Evolutionary conservation across 306 rosid genomes (phyloP).

Genomic region (Vigna angularis): DNA sequence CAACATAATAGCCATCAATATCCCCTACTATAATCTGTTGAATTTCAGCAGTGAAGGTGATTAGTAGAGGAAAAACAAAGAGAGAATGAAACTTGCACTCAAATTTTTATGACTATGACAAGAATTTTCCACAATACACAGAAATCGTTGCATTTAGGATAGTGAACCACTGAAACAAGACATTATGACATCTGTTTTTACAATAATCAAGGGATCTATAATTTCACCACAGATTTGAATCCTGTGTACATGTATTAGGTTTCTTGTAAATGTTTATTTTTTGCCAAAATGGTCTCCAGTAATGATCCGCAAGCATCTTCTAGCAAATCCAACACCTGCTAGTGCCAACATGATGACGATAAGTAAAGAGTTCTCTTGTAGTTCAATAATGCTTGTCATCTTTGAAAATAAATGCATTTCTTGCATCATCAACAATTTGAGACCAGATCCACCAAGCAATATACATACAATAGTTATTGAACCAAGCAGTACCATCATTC

Average conservation of each 20-base stretch:
- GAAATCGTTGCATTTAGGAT: too few species aligned
- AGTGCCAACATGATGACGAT: slow-evolving; percentile 34
- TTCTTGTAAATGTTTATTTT: slow-evolving; percentile 61
- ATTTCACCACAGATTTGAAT: slow-evolving; percentile 16
- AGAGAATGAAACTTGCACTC: too few species aligned
- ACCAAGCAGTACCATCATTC: not conserved
- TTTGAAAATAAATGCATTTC: not conserved
- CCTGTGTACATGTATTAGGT: slow-evolving; percentile 40
- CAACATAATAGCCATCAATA: too few species aligned
- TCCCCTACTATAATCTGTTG: too few species aligned
- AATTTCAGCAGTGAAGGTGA: too few species aligned
- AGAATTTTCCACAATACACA: too few species aligned
- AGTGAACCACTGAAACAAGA: slow-evolving; percentile 18
- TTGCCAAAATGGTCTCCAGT: slow-evolving; percentile 75
- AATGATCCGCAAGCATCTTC: slow-evolving; percentile 94
- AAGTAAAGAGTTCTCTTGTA: slow-evolving; percentile 19
- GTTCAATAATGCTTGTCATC: not conserved
- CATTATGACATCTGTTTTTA: not conserved
- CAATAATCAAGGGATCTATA: not conserved
- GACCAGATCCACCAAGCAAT: slow-evolving; percentile 3
- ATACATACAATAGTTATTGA: too few species aligned
- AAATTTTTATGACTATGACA: too few species aligned
- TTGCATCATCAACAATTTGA: slow-evolving; percentile 11
- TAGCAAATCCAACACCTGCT: slow-evolving; percentile 93
- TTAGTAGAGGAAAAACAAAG: too few species aligned